A percentile compares a stretch with the other conserved stretches of the same genome.
phyloP scores from a whole-genome alignment of 2,329 filamentous ascomycete genomes.

The Bimuria novae-zelandiae region DNA sequence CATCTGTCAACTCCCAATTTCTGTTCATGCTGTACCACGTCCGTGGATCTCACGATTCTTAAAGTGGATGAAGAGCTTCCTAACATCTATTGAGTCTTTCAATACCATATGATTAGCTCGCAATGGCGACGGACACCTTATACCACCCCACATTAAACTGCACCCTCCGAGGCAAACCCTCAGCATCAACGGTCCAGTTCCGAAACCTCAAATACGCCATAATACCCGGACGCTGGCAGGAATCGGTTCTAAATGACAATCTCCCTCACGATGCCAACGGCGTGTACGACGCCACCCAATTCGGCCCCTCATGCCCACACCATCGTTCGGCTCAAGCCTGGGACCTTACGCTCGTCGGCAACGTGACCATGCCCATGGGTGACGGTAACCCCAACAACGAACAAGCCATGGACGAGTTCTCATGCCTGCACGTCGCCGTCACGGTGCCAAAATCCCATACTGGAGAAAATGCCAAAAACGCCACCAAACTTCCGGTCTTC shows the following conservation, averaged over 20 bases:
- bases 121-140: constrained; percentile 11
- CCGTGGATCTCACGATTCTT: no score
- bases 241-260: constrained; percentile 26
- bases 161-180: constrained; percentile 25
- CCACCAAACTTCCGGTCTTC: constrained; percentile 53
- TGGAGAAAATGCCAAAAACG: background rate
- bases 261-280: constrained; percentile 13
- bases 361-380: constrained; percentile 16
- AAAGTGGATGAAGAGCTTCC: no score
- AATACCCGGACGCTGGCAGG: constrained; percentile 40
- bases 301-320: constrained; percentile 47
- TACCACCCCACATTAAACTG: constrained; percentile 20
- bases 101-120: background rate
- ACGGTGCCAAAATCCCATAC: constrained; percentile 33
- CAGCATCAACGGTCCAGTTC: constrained; percentile 34
- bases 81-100: no score
- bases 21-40: no score
- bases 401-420: constrained; percentile 39
- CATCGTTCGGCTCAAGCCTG: constrained; percentile 34
- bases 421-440: constrained; percentile 42
- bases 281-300: constrained; percentile 39
- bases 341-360: constrained; percentile 32
- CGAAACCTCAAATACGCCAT: constrained; percentile 43
- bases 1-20: no score
- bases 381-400: constrained; percentile 20